Base-by-base conservation (phyloP, 352 stramenopile genomes). In the Pythium dissotocum region DNA sequence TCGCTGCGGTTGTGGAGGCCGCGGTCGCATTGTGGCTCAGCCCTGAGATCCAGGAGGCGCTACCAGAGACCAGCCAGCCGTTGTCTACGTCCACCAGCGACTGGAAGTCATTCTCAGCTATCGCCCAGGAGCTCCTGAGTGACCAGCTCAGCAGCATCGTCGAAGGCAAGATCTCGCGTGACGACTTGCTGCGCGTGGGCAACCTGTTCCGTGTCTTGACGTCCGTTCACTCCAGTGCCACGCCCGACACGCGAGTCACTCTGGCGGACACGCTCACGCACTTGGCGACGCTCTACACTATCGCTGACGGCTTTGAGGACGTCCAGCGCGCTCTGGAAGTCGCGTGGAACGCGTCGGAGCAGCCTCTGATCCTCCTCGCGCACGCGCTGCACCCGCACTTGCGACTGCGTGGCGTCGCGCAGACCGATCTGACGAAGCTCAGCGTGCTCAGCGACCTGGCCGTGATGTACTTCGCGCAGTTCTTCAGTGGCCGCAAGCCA, bases 281-380 rank as follows among this genome's bases (percentile, higher is more conserved):
- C 16, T 65, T 91, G 7, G 62, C 73, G 6, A 72, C 67, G 6
- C 66, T 90, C 10, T 90, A 79, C 52, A 55, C 65, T 2, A 77
- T 79, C 0, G 69, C 79, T 8, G 69, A 87, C 24, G 81, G 79
- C 24, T 88, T 92, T 48, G 38, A 63, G 21, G 69, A 69, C 8
- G 66, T 91, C 5, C 75, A 86, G 46, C 63, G 67, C 1, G 76
- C 77, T n/a, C 67, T 93, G 12, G 85, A 93, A 58, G 64, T 73
- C 21, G 64, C 77, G 36, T 93, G 83, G 83, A 62, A 67, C 13
- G 65, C 79, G 42, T 69, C 85, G 62, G 82, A 91, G 62, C 85
- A 91, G 71, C 85, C 83, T 13, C 58, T 91, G n/a, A 85, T 82
- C 58, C 60, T 91, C 4, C 56, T 94, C 28, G 80, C 82, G 30